phyloP scores from a whole-genome alignment of 1,284 basidiomycete species.

The Trametes pubescens region DNA sequence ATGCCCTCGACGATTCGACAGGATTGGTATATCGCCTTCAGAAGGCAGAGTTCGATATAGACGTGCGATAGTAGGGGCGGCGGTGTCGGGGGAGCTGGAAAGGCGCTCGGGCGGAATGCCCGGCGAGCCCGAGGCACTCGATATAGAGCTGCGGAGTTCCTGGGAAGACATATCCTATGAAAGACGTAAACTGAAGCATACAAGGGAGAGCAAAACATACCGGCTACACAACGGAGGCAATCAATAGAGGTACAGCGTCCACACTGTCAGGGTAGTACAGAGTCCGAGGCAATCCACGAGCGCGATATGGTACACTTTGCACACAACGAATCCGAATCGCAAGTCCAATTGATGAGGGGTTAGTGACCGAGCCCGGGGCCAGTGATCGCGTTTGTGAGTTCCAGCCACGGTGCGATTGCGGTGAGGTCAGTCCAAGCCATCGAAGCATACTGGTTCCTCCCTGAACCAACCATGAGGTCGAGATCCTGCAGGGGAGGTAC shows the following conservation, averaged over 20 bases:
- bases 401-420: constrained; percentile 81
- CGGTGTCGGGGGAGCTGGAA: neutral
- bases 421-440: constrained; percentile 73
- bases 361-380: constrained; percentile 73
- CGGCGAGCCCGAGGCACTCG: constrained; percentile 1
- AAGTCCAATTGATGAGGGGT: constrained; percentile 1
- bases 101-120: neutral
- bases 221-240: constrained; percentile 18
- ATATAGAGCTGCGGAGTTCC: constrained; percentile 10
- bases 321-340: neutral
- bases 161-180: constrained; percentile 15
- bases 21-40: constrained; percentile 15
- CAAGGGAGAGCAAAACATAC: constrained; percentile 23
- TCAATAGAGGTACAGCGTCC: neutral
- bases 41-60: neutral
- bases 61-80: neutral
- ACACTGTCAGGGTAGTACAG: constrained; percentile 8
- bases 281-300: constrained; percentile 9
- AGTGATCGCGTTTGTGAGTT: constrained; percentile 68
- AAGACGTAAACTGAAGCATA: constrained; percentile 21
- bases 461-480: constrained; percentile 57
- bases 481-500: constrained; percentile 53
- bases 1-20: constrained; percentile 18
- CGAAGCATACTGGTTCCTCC: constrained; percentile 68
- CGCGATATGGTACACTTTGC: neutral